These are phyloP conservation scores for Parathielavia appendiculata DNA, from an alignment of 495 filamentous ascomycete genomes.

Conservation along the genomic window DNA sequence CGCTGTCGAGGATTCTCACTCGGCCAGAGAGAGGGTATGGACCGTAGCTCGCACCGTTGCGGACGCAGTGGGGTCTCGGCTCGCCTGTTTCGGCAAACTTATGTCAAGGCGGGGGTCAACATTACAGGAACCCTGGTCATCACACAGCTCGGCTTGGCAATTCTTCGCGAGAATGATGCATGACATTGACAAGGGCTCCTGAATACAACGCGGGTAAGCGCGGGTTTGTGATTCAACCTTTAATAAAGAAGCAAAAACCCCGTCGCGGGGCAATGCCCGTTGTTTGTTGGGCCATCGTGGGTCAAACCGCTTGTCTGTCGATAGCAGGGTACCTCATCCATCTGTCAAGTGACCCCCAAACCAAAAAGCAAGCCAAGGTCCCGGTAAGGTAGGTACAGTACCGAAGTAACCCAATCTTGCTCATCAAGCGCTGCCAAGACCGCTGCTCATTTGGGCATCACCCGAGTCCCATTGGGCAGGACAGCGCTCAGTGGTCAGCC, in stretches of 20 bases:
- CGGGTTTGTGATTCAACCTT: background rate
- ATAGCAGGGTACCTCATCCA: background rate
- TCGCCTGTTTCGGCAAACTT: constrained; percentile 8
- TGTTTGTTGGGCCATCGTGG: background rate
- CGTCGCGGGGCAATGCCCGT: background rate
- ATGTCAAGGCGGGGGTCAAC: background rate
- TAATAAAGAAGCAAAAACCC: background rate
- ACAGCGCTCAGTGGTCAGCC: too few relatives aligned
- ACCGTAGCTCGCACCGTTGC: background rate
- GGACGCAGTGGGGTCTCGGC: background rate
- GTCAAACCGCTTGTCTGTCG: too few relatives aligned
- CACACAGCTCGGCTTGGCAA: constrained; percentile 5
- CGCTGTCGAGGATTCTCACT: background rate
- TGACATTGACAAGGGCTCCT: too few relatives aligned
- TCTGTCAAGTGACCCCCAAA: constrained; percentile 1
- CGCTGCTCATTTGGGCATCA: background rate
- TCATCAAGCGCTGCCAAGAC: background rate
- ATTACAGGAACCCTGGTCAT: background rate
- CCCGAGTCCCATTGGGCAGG: background rate
- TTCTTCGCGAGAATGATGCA: background rate
- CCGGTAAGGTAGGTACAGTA: background rate
- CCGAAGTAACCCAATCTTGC: background rate
- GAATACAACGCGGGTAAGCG: background rate
- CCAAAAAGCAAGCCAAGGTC: background rate
- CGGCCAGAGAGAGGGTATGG: background rate